These are phyloP conservation scores for Sporothrix protearum DNA, from an alignment of 2,329 filamentous ascomycete genomes.

Conservation along the genomic window DNA sequence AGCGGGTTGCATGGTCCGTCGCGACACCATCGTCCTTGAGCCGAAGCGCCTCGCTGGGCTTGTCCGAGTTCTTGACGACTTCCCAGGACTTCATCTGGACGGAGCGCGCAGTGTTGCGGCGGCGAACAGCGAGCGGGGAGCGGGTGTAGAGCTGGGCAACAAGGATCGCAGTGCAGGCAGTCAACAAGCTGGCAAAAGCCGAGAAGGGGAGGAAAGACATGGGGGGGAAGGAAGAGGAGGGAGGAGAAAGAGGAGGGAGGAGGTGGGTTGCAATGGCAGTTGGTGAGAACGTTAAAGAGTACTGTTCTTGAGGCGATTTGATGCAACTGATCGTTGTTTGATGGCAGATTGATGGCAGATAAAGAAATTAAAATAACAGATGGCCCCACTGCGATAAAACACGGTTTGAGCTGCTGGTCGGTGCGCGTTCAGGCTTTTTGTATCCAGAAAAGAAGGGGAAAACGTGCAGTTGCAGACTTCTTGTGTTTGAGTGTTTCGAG, in stretches of 20 bases:
- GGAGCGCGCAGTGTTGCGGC: neutral
- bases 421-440: neutral
- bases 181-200: neutral
- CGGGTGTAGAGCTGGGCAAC: neutral
- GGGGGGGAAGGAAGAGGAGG: neutral
- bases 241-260: no score
- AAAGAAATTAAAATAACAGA: no score
- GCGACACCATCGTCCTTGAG: slow-evolving; percentile 23
- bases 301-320: neutral
- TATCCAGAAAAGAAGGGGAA: neutral
- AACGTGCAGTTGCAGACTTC: neutral
- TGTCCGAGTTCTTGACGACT: slow-evolving; percentile 31
- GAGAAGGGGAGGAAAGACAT: neutral
- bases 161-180: neutral
- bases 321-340: neutral
- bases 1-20: slow-evolving; percentile 21
- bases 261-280: neutral
- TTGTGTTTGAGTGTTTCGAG: neutral
- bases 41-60: slow-evolving; percentile 31
- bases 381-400: slow-evolving; percentile 7
- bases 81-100: slow-evolving; percentile 34
- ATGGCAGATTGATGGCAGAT: neutral
- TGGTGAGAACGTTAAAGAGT: neutral
- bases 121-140: neutral
- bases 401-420: neutral